Evolutionary conservation across 2,329 filamentous ascomycete species (phyloP).

Genomic region (Lecanicillium sp.): DNA sequence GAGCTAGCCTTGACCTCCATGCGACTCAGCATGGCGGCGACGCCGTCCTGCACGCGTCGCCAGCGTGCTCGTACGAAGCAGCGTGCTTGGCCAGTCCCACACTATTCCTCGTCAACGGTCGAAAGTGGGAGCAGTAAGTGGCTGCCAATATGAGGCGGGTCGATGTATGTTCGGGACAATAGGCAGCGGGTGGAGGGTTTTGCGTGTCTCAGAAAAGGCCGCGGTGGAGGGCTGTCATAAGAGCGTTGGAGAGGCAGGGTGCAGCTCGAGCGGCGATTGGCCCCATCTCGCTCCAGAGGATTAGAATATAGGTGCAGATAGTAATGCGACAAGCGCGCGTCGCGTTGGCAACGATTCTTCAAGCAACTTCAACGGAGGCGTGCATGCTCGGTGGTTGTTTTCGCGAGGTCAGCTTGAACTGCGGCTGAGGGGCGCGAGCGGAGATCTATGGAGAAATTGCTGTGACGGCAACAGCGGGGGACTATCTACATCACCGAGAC

Average conservation of each 20-base stretch:
- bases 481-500: too few species aligned
- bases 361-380: too few species aligned
- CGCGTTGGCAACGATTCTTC: too few species aligned
- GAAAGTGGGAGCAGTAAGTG: not conserved
- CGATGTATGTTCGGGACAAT: constrained; percentile 8
- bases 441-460: too few species aligned
- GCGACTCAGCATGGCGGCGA: constrained; percentile 1
- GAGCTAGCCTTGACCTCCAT: constrained; percentile 12
- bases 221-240: too few species aligned
- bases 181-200: constrained; percentile 13
- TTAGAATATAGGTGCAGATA: too few species aligned
- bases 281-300: not conserved
- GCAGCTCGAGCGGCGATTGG: not conserved
- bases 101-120: too few species aligned
- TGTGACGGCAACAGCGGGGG: too few species aligned
- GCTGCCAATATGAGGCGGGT: constrained; percentile 1
- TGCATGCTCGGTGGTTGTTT: not conserved
- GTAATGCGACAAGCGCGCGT: too few species aligned
- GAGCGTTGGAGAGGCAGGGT: not conserved
- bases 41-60: too few species aligned
- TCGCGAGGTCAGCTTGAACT: not conserved
- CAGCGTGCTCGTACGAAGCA: too few species aligned
- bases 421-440: too few species aligned
- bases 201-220: not conserved
- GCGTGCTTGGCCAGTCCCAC: not conserved